These are phyloP conservation scores for Euptelea pleiosperma DNA, from an alignment of 164 flowering plant species.

Conservation along the genomic window DNA sequence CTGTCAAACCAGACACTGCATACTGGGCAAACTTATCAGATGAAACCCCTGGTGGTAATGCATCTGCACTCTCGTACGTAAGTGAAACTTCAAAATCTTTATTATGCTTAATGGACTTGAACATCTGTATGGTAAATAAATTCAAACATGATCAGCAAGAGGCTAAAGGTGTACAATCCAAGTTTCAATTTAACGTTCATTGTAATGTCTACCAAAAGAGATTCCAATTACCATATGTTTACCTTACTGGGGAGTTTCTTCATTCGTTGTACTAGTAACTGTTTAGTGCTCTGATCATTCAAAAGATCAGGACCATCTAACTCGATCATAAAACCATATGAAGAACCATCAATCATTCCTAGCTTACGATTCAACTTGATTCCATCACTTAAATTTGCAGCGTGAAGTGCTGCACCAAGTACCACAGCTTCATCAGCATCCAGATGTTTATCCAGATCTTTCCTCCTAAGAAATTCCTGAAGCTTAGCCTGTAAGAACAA, in stretches of 20 bases:
- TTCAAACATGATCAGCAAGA: conserved; percentile 8
- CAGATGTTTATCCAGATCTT: conserved; percentile 83
- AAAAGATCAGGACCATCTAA: conserved; percentile 66
- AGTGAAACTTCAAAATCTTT: conserved; percentile 93
- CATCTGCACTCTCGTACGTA: conserved; percentile 63
- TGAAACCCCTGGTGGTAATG: conserved; percentile 75
- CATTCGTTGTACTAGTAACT: conserved; percentile 73
- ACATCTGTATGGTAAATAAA: conserved; percentile 52
- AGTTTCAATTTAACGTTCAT: neutral
- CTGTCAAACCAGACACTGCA: conserved; percentile 72
- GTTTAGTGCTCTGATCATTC: conserved; percentile 63
- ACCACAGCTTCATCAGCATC: conserved; percentile 99
- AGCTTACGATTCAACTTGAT: conserved; percentile 92
- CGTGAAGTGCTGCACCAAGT: conserved; percentile 92
- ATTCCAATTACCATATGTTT: conserved; percentile 7
- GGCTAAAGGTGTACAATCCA: neutral
- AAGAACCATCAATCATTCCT: conserved; percentile 94
- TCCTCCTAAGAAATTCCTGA: conserved; percentile 88
- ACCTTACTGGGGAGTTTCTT: conserved; percentile 97
- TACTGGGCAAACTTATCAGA: conserved; percentile 70
- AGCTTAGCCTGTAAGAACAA: conserved; percentile 62
- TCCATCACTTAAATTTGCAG: conserved; percentile 99
- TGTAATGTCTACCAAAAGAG: neutral
- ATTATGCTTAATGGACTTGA: conserved; percentile 63
- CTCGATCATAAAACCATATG: conserved; percentile 77